Conservation (phyloP, 2,329 filamentous ascomycete genomes). For the Verticillium dahliae region DNA sequence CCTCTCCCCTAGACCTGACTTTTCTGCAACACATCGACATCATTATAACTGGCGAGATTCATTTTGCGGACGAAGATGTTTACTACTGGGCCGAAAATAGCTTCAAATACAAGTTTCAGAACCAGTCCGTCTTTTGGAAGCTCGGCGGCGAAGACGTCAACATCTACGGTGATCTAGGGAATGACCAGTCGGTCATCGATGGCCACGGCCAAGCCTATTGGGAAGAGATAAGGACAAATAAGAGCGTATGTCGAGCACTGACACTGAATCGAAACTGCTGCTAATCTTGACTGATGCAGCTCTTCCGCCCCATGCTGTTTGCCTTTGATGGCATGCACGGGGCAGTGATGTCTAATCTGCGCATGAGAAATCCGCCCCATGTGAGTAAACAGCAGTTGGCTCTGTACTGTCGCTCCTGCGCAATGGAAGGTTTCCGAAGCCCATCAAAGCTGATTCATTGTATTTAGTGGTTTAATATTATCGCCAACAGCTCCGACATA, state of each 20-base stretch:
- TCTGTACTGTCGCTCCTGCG: no score
- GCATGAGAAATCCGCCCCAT: conserved; percentile 48
- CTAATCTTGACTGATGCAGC: conserved; percentile 20
- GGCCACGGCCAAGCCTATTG: conserved; percentile 49
- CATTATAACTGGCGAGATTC: conserved; percentile 46
- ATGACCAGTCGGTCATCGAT: conserved; percentile 33
- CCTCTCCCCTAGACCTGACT: conserved; percentile 57
- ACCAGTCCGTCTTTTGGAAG: conserved; percentile 40
- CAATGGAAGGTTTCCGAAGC: background rate
- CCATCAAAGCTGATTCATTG: background rate
- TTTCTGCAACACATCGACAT: conserved; percentile 60
- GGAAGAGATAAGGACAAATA: conserved; percentile 8
- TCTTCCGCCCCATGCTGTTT: conserved; percentile 51
- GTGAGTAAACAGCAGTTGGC: background rate
- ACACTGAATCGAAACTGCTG: conserved; percentile 52
- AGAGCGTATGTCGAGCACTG: conserved; percentile 24
- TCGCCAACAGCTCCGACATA: conserved; percentile 61
- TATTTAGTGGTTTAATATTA: conserved; percentile 40
- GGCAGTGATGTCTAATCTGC: conserved; percentile 51
- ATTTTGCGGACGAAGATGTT: conserved; percentile 59
- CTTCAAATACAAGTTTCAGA: conserved; percentile 61
- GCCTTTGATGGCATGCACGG: conserved; percentile 50
- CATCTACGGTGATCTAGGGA: conserved; percentile 51
- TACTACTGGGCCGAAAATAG: conserved; percentile 58
- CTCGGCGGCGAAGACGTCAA: conserved; percentile 38